phyloP scores from a whole-genome alignment of 306 rosid species.

The Acacia melanoxylon region DNA sequence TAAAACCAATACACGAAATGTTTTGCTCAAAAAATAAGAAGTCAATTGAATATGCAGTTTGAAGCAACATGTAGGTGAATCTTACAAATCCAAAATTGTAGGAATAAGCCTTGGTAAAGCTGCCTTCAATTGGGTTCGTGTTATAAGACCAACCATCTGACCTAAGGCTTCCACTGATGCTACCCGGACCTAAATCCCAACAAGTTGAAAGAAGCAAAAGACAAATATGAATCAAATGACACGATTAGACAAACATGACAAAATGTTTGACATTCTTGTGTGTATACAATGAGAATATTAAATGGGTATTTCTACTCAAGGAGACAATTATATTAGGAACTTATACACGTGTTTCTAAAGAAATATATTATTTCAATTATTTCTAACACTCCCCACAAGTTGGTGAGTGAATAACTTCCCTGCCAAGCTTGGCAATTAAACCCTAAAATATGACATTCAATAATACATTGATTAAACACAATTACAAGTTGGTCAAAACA shows the following conservation, averaged over 20 bases:
- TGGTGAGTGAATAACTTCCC: not conserved
- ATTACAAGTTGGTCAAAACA: not conserved
- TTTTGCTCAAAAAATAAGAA: conserved; percentile 12
- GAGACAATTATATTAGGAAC: not conserved
- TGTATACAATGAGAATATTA: not conserved
- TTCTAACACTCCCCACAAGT: not conserved
- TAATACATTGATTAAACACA: not conserved
- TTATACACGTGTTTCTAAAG: not conserved
- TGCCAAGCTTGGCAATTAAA: not conserved
- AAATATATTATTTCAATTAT: not conserved
- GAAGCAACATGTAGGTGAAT: conserved; percentile 31
- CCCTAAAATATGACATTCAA: not conserved
- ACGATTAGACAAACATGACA: not conserved
- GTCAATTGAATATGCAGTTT: conserved; percentile 13
- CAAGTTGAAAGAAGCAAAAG: conserved; percentile 19
- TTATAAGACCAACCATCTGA: conserved; percentile 91
- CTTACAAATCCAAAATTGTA: conserved; percentile 93
- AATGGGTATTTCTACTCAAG: not conserved
- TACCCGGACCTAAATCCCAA: conserved; percentile 58
- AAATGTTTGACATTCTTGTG: not conserved
- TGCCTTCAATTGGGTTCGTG: conserved; percentile 77
- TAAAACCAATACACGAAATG: conserved; percentile 21
- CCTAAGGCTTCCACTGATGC: conserved; percentile 92
- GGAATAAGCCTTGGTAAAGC: conserved; percentile 92
- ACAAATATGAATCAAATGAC: conserved; percentile 24